Percentiles rank a stretch among this genome's conserved stretches.
Evolutionary conservation across 768 basidiomycete species (phyloP).

Genomic region (Pleurotus pulmonarius): DNA sequence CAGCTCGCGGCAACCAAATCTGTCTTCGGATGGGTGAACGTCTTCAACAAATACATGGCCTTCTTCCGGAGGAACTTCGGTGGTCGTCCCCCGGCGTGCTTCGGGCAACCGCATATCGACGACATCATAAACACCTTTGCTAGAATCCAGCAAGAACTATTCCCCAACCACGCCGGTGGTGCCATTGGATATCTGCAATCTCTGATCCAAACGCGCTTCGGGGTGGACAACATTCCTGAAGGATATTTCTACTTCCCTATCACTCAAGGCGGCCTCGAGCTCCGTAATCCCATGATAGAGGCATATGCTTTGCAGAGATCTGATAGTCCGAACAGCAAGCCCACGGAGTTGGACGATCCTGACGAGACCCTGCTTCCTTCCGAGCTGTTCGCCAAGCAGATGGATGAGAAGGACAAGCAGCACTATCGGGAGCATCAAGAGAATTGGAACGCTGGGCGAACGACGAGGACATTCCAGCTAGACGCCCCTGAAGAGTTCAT

Average conservation of each 20-base stretch:
- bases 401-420: slow-evolving; percentile 21
- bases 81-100: slow-evolving; percentile 28
- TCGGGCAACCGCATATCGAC: slow-evolving; percentile 25
- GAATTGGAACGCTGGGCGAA: slow-evolving; percentile 15
- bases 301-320: slow-evolving; percentile 23
- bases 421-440: slow-evolving; percentile 21
- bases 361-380: slow-evolving; percentile 10
- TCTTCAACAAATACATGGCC: slow-evolving; percentile 36
- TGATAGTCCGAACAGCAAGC: slow-evolving; percentile 13
- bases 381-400: slow-evolving; percentile 16
- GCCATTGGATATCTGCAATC: slow-evolving; percentile 18
- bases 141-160: slow-evolving; percentile 30
- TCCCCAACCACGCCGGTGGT: slow-evolving; percentile 18
- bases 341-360: background rate
- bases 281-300: slow-evolving; percentile 34
- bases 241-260: slow-evolving; percentile 39
- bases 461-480: slow-evolving; percentile 1
- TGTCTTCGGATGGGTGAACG: slow-evolving; percentile 34
- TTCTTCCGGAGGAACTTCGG: slow-evolving; percentile 34
- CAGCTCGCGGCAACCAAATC: slow-evolving; percentile 33
- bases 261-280: slow-evolving; percentile 30
- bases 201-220: slow-evolving; percentile 26
- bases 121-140: slow-evolving; percentile 29
- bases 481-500: slow-evolving; percentile 16
- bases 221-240: slow-evolving; percentile 28